Base-by-base conservation (phyloP, 1,139 yeast species). In the Blastobotrys elegans region DNA sequence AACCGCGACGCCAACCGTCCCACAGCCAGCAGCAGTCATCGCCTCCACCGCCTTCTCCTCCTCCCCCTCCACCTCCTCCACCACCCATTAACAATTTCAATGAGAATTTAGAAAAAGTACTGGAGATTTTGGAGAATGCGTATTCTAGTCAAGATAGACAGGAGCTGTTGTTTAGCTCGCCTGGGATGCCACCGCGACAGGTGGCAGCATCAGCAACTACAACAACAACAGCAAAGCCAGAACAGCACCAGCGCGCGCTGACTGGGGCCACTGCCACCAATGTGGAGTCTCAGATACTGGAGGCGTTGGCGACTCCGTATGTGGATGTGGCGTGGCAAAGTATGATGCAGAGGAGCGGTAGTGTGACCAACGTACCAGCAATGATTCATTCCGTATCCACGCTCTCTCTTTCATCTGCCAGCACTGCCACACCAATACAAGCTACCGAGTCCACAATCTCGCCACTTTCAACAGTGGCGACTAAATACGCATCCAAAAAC, bases 211-310 rank as follows among this genome's bases (percentile, higher is more conserved):
- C 33, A 7, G 33, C 33, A 7, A 30, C 7, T 8, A 30, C 33
- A 30, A 6, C 17, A 13, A n/a, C 13, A 13, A 30, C 33, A 7
- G 33, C 33, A 7, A 30, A 18, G 13, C 37, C 37, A 11, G 22
- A 21, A 27, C 31, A n/a, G 8, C 50, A 52, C 8, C 51, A 53
- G 30, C 52, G 60, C 3, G 56, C 60, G 7, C 47, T 52, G 38
- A 54, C 61, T n/a, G 52, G 53, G 31, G 39, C 53, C 7, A 48
- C 56, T 10, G 51, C 62, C 13, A 47, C 60, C 38, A 58, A 63
- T 51, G 50, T 69, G 48, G 61, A 69, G 55, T 58, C 69, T 47
- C 60, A 61, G 40, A 52, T 63, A 16, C 48, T 63, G 27, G 63
- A 62, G 31, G 62, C 66, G 10, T 52, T 63, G 30, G 61, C 66